Evolutionary conservation across 164 flowering plant genomes (phyloP).

Genomic region (Piper betle): DNA sequence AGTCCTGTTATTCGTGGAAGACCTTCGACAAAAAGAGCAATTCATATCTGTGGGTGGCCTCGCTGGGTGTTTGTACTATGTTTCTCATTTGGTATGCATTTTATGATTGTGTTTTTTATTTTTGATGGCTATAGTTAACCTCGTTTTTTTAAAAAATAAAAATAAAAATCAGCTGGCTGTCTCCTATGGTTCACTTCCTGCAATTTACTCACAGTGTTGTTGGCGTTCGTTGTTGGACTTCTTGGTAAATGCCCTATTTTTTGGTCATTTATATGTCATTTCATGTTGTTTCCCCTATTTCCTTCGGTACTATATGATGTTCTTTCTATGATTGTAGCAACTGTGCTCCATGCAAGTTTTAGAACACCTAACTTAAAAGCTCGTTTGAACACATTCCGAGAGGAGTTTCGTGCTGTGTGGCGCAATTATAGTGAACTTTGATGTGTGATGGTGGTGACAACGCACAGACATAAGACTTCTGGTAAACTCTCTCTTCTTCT

Average conservation of each 20-base stretch:
- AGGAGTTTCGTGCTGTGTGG: constrained; percentile 97
- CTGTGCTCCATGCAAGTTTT: constrained; percentile 90
- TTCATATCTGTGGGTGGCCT: constrained; percentile 85
- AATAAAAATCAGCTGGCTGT: constrained; percentile 38
- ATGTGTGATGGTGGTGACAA: constrained; percentile 6
- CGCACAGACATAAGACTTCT: constrained; percentile 6
- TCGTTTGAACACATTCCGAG: constrained; percentile 90
- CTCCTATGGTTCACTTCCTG: constrained; percentile 80
- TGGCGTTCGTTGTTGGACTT: constrained; percentile 72
- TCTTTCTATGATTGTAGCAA: constrained; percentile 31
- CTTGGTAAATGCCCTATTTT: constrained; percentile 35
- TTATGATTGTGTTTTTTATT: too few species aligned
- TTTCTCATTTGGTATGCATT: constrained; percentile 44
- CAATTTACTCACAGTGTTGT: constrained; percentile 56
- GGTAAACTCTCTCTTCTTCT: too few species aligned
- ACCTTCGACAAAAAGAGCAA: constrained; percentile 76
- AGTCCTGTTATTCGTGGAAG: constrained; percentile 99
- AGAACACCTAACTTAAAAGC: constrained; percentile 95
- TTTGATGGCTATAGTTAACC: neutral
- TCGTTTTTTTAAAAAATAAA: too few species aligned
- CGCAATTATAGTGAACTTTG: constrained; percentile 94
- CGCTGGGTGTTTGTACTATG: constrained; percentile 81
- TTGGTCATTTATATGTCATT: neutral
- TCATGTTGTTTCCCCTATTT: neutral
- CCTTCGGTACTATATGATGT: neutral